These are phyloP conservation scores for Colletotrichum chrysophilum DNA, from an alignment of 2,329 filamentous ascomycete species.

Conservation along the genomic window DNA sequence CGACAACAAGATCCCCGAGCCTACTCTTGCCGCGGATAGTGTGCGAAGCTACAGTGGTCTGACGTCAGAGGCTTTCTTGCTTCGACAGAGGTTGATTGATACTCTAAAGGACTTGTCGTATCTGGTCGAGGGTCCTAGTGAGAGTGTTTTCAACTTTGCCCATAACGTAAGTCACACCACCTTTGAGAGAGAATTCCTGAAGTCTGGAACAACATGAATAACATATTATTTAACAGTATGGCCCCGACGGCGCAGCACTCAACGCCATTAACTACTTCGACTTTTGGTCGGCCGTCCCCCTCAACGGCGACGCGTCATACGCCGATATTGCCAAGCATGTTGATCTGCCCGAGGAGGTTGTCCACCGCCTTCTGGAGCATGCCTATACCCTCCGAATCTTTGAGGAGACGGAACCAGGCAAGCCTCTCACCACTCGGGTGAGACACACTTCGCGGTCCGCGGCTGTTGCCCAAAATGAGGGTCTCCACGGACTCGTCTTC, in stretches of 20 bases:
- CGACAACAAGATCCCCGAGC: constrained; percentile 45
- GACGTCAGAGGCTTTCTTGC: constrained; percentile 46
- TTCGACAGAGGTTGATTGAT: constrained; percentile 48
- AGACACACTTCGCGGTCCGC: constrained; percentile 43
- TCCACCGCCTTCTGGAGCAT: constrained; percentile 42
- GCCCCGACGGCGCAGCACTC: constrained; percentile 48
- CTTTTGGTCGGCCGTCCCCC: constrained; percentile 56
- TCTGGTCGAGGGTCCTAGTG: constrained; percentile 52
- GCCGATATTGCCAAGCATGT: constrained; percentile 41
- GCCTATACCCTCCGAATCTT: constrained; percentile 44
- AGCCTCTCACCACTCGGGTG: constrained; percentile 28
- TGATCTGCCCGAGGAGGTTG: constrained; percentile 42
- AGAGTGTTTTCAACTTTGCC: constrained; percentile 52
- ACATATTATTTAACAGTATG: constrained; percentile 29
- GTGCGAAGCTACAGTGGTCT: constrained; percentile 45
- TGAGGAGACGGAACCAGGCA: constrained; percentile 24
- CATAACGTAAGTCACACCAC: constrained; percentile 36
- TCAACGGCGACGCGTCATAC: constrained; percentile 49
- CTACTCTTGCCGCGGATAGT: constrained; percentile 49
- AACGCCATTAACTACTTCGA: constrained; percentile 57
- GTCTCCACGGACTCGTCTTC: constrained; percentile 39
- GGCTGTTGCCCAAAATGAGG: constrained; percentile 35
- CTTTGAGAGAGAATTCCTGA: accelerated
- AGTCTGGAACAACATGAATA: accelerated
- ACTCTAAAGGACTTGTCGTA: constrained; percentile 50